phyloP scores from a whole-genome alignment of 2,329 filamentous ascomycete genomes.

The Botrytis cinerea region DNA sequence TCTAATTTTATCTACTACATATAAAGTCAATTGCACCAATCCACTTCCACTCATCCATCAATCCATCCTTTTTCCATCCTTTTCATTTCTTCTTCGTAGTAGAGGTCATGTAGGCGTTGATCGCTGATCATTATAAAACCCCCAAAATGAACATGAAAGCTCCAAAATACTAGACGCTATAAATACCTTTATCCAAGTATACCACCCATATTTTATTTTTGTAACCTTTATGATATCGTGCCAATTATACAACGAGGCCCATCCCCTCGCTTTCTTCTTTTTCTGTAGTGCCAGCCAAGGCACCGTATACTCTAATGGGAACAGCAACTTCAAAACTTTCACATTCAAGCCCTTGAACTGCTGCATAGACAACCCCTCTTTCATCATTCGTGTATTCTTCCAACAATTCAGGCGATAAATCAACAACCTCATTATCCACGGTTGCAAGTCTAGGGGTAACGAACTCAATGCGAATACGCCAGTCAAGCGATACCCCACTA shows the following conservation, averaged over 20 bases:
- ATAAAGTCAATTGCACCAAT: not conserved
- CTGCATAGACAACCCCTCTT: conserved; percentile 73
- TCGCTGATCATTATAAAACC: conserved; percentile 5
- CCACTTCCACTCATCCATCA: not conserved
- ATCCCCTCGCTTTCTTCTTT: conserved; percentile 11
- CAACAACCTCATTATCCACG: conserved; percentile 43
- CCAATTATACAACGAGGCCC: conserved; percentile 17
- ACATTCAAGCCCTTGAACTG: conserved; percentile 74
- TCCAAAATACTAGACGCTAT: not conserved
- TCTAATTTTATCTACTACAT: conserved; percentile 8
- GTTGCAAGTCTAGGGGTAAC: conserved; percentile 66
- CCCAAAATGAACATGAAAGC: not conserved
- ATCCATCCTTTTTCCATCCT: not conserved
- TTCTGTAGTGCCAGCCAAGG: conserved; percentile 38
- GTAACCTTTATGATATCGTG: not conserved
- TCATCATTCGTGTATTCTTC: conserved; percentile 81
- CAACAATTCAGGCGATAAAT: conserved; percentile 53
- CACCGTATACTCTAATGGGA: conserved; percentile 77
- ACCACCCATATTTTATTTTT: conserved; percentile 13
- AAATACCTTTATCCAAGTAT: conserved; percentile 3
- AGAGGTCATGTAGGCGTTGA: conserved; percentile 2
- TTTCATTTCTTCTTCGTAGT: not conserved
- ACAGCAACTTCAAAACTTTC: conserved; percentile 92
- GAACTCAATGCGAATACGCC: conserved; percentile 90
- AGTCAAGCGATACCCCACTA: conserved; percentile 81